Base-by-base conservation (phyloP, 139 green algal species). In the Medakamo hakoo region DNA sequence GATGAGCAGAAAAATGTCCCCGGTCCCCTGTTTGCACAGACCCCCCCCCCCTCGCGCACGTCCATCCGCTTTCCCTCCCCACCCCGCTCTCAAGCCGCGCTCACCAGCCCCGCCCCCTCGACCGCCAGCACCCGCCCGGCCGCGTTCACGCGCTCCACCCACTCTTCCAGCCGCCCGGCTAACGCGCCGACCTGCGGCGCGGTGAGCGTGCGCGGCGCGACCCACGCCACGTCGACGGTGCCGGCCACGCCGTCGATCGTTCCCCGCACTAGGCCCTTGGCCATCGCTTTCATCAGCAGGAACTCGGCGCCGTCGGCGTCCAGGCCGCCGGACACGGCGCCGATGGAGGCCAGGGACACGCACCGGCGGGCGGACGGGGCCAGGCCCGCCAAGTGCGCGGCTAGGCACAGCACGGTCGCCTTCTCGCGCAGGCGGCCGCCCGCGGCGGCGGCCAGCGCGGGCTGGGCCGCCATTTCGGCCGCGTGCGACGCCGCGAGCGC, bases 201-300 rank as follows among this genome's bases (percentile, higher is more conserved):
- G 1, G 86, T 91, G 29, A 99, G 76, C 55, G 97, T 84, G 27
- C 89, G 78, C 21, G 91, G 90, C 63, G 89, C 77, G 52, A 98
- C 88, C 91, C 92, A 98, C 1, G 77, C 5, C 22, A 88, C 76
- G 30, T 74, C 63, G 62, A 94, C 82, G 20, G 57, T 80, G 24
- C 66, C 71, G 27, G 74, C 73, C 30, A 96, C 91, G 66, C 94
- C 81, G 73, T 94, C 83, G 55, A 98, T 95, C 49, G 70, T 69
- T 30, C 89, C 91, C 69, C 95, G 82, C 30, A 98, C 93, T 25
- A 98, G 76, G 64, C 91, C 78, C 75, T 90, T 73, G 20, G 84
- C 74, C 70, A 95, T 71, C 3, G 86, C 76, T 85, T 96, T 95
- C 91, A 99, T 99, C 23, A 99, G 78, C 61, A 99, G 80, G 68